phyloP scores from a whole-genome alignment of 225 moss, liverwort and hornwort species.

The Pseudoscleropodium purum region DNA sequence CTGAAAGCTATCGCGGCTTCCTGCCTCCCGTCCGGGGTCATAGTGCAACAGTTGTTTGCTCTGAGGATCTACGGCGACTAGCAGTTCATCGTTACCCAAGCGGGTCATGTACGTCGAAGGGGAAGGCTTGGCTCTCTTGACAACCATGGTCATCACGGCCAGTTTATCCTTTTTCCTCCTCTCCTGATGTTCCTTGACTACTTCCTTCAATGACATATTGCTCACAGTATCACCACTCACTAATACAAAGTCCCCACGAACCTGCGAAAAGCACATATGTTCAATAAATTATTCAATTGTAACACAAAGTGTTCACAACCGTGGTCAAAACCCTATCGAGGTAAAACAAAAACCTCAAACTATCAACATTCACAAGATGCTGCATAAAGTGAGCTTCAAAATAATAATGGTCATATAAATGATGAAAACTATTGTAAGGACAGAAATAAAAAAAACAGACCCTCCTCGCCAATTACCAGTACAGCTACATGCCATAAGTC shows the following conservation, averaged over 20 bases:
- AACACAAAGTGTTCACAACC: not conserved
- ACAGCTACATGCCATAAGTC: not conserved
- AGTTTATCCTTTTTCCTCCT: slow-evolving; percentile 87
- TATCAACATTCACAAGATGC: not conserved
- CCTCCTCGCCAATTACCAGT: not conserved
- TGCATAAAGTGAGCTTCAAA: not conserved
- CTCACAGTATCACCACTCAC: slow-evolving; percentile 95
- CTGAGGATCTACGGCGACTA: slow-evolving; percentile 66
- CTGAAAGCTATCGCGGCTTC: slow-evolving; percentile 48
- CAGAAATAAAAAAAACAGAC: not conserved
- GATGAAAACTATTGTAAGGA: not conserved
- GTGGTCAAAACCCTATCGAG: not conserved
- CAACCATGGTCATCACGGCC: slow-evolving; percentile 97
- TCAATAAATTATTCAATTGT: not conserved
- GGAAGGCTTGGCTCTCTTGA: slow-evolving; percentile 65
- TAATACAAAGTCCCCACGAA: slow-evolving; percentile 91
- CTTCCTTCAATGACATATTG: slow-evolving; percentile 91
- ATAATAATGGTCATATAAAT: not conserved
- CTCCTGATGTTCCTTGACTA: slow-evolving; percentile 90
- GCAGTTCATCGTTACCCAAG: slow-evolving; percentile 77
- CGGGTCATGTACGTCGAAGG: slow-evolving; percentile 72
- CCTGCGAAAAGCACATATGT: slow-evolving; percentile 27
- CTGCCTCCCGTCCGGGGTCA: slow-evolving; percentile 60
- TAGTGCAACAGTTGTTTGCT: slow-evolving; percentile 87
- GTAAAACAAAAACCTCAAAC: not conserved